phyloP scores from a whole-genome alignment of 2,329 filamentous ascomycete genomes.

The Calonectria multiphialidica region DNA sequence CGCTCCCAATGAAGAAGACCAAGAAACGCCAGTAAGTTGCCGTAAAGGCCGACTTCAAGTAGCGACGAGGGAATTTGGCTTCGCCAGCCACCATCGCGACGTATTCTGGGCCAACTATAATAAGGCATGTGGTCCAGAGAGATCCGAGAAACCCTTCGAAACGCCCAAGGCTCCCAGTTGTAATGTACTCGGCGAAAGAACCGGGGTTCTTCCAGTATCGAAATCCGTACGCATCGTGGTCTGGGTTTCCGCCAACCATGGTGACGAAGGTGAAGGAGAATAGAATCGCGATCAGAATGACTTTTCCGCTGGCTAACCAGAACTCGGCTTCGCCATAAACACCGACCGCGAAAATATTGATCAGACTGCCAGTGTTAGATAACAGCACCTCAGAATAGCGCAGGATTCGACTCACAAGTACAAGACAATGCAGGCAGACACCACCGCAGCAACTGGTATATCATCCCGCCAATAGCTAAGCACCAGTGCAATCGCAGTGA shows the following conservation, averaged over 20 bases:
- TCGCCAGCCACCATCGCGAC: background rate
- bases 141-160: background rate
- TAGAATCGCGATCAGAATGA: background rate
- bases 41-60: background rate
- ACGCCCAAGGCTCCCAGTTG: background rate
- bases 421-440: background rate
- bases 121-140: background rate
- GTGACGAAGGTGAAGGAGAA: conserved; percentile 11
- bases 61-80: background rate
- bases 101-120: background rate
- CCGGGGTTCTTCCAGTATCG: background rate
- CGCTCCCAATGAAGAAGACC: background rate
- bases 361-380: background rate
- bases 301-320: conserved; percentile 1
- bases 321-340: conserved; percentile 8
- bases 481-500: background rate
- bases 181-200: background rate
- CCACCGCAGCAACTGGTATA: background rate
- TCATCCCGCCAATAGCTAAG: background rate
- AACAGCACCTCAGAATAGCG: no score
- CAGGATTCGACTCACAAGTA: background rate
- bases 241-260: conserved; percentile 1
- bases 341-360: background rate
- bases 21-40: background rate
- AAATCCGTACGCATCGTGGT: conserved; percentile 3